These are phyloP conservation scores for Astrephomene gubernaculifera DNA, from an alignment of 139 green algal genomes.

Conservation along the genomic window DNA sequence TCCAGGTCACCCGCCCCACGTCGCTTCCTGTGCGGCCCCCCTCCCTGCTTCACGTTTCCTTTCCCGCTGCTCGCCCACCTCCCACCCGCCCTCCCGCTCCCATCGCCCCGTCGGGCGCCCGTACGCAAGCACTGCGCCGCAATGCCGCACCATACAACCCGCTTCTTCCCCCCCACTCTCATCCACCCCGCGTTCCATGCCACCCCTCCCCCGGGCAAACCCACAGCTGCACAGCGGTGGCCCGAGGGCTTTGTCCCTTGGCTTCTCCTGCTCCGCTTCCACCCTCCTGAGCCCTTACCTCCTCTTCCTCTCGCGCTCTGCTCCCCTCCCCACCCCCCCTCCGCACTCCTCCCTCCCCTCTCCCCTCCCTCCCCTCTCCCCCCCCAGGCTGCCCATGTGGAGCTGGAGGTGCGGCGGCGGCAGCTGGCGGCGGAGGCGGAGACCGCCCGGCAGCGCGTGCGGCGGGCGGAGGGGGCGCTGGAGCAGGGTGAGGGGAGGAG, in stretches of 20 bases:
- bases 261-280: neutral
- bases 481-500: neutral
- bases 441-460: neutral
- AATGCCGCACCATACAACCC: neutral
- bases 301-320: neutral
- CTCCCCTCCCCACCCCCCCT: neutral
- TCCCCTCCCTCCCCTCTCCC: neutral
- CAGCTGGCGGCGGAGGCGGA: slow-evolving; percentile 8
- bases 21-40: too few relatives aligned
- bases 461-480: neutral
- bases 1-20: too few relatives aligned
- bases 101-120: too few relatives aligned
- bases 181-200: neutral
- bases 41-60: too few relatives aligned
- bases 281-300: neutral
- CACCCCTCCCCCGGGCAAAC: neutral
- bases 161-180: neutral
- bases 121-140: too few relatives aligned
- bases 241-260: neutral
- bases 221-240: neutral
- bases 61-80: too few relatives aligned
- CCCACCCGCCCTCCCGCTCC: too few relatives aligned
- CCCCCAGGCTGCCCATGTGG: neutral
- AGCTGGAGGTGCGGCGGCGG: slow-evolving; percentile 32
- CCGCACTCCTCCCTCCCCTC: too few relatives aligned